Evolutionary conservation across 352 stramenopile genomes (phyloP), one percentile per base, ranked within the genome.

Genomic region (Globisporangium nagaii): DNA sequence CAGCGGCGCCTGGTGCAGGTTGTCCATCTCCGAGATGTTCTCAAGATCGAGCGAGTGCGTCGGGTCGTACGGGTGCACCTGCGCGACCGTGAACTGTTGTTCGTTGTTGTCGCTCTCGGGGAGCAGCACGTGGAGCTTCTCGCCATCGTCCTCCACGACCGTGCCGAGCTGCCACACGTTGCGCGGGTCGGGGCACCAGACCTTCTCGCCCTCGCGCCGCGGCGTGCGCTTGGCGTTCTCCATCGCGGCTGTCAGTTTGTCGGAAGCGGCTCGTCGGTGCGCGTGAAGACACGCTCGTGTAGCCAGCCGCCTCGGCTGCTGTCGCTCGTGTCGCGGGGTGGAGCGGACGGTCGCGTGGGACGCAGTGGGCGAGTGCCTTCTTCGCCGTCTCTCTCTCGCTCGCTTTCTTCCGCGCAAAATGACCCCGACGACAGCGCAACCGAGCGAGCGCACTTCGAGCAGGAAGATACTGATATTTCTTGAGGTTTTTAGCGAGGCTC

Each of bases 21-120:
- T 95, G 71, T 97, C 93, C 87, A 97, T 96, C 65, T 96, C 89
- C n/a, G 88, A 90, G 47, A 96, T 86, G 66, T 97, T 96, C 30
- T 78, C 73, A 55, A 96, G 64, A 58, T 96, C 85, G 13, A 95
- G 45, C 17, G 79, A 84, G 61, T 98, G 92, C 40, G 83, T 86
- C 35, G 88, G 86, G 60, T 98, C 91, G 65, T 93, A 97, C 62
- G 78, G 84, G 61, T 97, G 90, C 41, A 93, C 78, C 52, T 96
- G 76, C 15, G 80, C 76, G 39, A 91, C 71, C 20, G 66, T 61
- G 56, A 95, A 93, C 53, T 85, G 69, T 66, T 93, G 83, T 62
- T 93, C 85, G 19, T 75, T 64, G 28, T 76, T 66, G 54, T 95
- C 84, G 34, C 73, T 72, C 43, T 93, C 85, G 8, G 85, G 82